phyloP scores from a whole-genome alignment of 345 rosid genomes.

The Cochlearia excelsa region DNA sequence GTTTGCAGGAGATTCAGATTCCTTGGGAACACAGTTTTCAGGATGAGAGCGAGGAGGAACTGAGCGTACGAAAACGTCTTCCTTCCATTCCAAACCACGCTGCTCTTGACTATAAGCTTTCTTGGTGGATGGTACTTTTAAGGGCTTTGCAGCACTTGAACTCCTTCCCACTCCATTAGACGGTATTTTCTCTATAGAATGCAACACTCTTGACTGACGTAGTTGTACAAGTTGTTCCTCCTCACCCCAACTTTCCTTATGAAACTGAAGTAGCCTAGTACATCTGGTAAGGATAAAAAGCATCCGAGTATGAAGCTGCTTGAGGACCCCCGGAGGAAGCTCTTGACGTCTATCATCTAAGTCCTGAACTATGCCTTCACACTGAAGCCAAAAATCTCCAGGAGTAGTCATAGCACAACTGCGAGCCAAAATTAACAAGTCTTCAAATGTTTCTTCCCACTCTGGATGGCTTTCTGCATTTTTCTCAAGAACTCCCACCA shows the following conservation, averaged over 20 bases:
- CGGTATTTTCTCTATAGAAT: constrained; percentile 70
- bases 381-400: constrained; percentile 98
- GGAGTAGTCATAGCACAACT: constrained; percentile 92
- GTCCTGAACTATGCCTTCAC: constrained; percentile 99
- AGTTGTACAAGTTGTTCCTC: constrained; percentile 73
- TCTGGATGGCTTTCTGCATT: constrained; percentile 98
- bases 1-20: constrained; percentile 56
- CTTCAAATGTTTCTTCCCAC: constrained; percentile 98
- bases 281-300: constrained; percentile 98
- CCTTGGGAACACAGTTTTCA: constrained; percentile 45
- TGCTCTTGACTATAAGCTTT: constrained; percentile 97
- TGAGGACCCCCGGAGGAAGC: constrained; percentile 82
- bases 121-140: constrained; percentile 55
- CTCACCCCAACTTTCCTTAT: constrained; percentile 91
- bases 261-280: constrained; percentile 94
- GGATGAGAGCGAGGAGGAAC: constrained; percentile 44
- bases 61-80: constrained; percentile 44
- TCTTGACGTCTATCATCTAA: constrained; percentile 98
- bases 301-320: constrained; percentile 96
- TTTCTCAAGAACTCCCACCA: constrained; percentile 93
- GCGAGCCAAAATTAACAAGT: constrained; percentile 90
- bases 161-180: constrained; percentile 51
- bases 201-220: constrained; percentile 73
- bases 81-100: constrained; percentile 68
- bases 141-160: constrained; percentile 56